Evolutionary conservation across 257 asterid species (phyloP), one percentile per base, ranked within the genome.

Genomic region (Agastache rugosa): DNA sequence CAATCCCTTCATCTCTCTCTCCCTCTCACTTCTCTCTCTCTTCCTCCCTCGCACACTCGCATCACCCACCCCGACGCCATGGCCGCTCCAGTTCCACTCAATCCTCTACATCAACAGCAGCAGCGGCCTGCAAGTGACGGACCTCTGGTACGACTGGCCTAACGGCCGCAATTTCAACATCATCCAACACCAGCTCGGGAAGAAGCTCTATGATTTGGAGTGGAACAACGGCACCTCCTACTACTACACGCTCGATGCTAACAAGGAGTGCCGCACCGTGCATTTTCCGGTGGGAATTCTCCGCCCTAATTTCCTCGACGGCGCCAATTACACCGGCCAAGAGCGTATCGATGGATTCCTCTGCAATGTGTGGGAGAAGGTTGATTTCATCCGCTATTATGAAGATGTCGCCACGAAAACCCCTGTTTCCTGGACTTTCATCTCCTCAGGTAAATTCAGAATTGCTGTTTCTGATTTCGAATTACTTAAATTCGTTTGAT

Each of bases 51-150:
- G 16, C 27, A 14, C 59, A 3, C 5, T 14, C 3, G 72, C 72
- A 3, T 25, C 41, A 0, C 10, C 19, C 19, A 0, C 50, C 0
- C 71, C 39, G 9, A 10, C 16, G 2, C 61, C 61, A 15, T 78
- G 97, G 96, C 96, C 97, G 41, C 76, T 58, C 58, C 96, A 92
- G 69, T 92, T 92, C 83, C 97, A 92, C 81, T 87, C 97, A 1
- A 77, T 88, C 45, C 89, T 88, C 27, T 59, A 1, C 58, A 65
- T 67, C 22, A 25, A 67, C 72, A 25, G 59, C 59, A 67, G 59
- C 59, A 29, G 7, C 16, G 14, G 19, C 0, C 27, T 67, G 42
- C 72, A 67, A 9, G 59, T 67, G 59, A 67, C 64, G 6, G 96
- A 87, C 64, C 87, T 89, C 48, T 91, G 90, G 92, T 91, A 91